These are phyloP conservation scores for Exobasidium rhododendri DNA, from an alignment of 1,284 basidiomycete species.

Conservation along the genomic window DNA sequence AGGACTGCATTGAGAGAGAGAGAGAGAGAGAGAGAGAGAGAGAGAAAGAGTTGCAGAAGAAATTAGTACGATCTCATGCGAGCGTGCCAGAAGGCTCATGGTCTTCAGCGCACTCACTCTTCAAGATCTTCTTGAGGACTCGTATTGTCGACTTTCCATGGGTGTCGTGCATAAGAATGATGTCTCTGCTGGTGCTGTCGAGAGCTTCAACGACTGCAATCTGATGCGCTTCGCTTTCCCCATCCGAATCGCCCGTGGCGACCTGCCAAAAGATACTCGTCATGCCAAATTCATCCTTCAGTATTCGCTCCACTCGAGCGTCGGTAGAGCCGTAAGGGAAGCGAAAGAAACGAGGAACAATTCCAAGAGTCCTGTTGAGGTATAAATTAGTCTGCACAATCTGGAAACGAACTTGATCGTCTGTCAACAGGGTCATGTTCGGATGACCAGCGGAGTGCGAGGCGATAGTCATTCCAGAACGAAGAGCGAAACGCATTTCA, in stretches of 20 bases:
- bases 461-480: not conserved
- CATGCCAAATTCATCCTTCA: not conserved
- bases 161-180: conserved; percentile 1
- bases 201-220: not conserved
- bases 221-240: not conserved
- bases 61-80: too few species aligned
- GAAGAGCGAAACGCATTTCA: not conserved
- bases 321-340: not conserved
- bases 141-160: not conserved
- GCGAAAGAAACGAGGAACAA: not conserved
- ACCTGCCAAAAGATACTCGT: not conserved
- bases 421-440: not conserved
- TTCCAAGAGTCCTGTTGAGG: not conserved
- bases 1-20: too few species aligned
- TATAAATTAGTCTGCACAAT: not conserved
- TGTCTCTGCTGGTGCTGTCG: not conserved
- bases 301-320: not conserved
- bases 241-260: conserved; percentile 2
- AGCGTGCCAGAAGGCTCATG: too few species aligned
- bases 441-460: conserved; percentile 5
- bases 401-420: not conserved
- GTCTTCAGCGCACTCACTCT: not conserved
- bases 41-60: too few species aligned
- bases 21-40: too few species aligned
- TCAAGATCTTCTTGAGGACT: not conserved